Base-by-base conservation (phyloP, 345 rosid species). In the Pelargonium nanum region DNA sequence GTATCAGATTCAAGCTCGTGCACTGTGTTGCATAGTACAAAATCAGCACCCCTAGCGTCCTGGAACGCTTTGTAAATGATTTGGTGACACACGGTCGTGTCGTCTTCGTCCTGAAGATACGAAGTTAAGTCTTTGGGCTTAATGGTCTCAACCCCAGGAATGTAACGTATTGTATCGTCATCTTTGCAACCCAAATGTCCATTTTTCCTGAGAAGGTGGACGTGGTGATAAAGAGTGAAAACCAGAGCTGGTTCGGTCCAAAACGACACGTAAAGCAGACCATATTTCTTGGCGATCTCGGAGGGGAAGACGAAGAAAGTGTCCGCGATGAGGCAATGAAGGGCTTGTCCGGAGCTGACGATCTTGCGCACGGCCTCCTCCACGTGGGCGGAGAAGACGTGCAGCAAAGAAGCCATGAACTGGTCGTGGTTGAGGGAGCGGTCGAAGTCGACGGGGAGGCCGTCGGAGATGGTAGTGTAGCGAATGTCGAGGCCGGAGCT, bases 181-280 rank as follows among this genome's bases (percentile, higher is more conserved):
- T 87, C 84, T 22, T 65, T 65, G 58, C 80, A 75, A 54, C 64
- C 80, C 70, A 79, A 83, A 75, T 85, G 91, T 8, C 84, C 81
- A 57, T 85, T 67, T 20, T 56, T 66, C 26, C 70, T 70, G 26
- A 85, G 82, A 44, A 85, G 84, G 62, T 85, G 75, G 64, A 83
- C 5, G 59, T 83, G 85, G 26, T 79, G 81, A 61, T 83, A 83
- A 26, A 83, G 65, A 58, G 75, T 61, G 45, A 81, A 83, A 28
- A 81, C 85, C 68, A 85, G 61, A 69, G 88, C 88, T 4, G 86
- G 76, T 65, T 83, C 83, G 6, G 91, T 85, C 88, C 91, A 83
- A 63, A 83, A 83, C 50, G 91, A 85, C 57, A 81, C 81, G 69
- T 81, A 74, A 16, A 72, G 15, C 58, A 79, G 32, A 1, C 75